Conservation (phyloP, 2,329 filamentous ascomycete genomes). For the Paraconiothyrium sp. region DNA sequence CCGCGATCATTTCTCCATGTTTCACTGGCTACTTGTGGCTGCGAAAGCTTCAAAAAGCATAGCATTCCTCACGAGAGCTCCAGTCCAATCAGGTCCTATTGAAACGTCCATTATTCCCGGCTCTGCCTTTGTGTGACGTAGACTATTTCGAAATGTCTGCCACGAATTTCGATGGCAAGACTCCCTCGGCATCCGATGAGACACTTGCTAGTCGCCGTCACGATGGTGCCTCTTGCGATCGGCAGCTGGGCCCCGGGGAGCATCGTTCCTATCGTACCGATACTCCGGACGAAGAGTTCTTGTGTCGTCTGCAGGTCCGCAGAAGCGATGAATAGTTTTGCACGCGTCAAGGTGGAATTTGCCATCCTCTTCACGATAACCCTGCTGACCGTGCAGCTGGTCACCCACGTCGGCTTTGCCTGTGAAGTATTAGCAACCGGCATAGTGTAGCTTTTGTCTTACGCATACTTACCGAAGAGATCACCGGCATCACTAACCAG, state of each 20-base stretch:
- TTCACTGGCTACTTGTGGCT: too few relatives aligned
- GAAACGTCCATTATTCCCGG: too few relatives aligned
- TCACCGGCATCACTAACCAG: constrained; percentile 34
- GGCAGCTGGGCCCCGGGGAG: background rate
- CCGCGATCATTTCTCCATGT: too few relatives aligned
- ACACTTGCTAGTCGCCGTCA: background rate
- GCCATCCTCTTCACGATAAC: constrained; percentile 16
- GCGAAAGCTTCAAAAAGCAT: too few relatives aligned
- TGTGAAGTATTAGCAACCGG: constrained; percentile 6
- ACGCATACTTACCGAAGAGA: constrained; percentile 29
- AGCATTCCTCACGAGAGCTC: too few relatives aligned
- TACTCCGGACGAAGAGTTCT: constrained; percentile 15
- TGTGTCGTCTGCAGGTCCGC: constrained; percentile 26
- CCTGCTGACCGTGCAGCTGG: constrained; percentile 29
- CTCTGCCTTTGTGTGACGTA: too few relatives aligned
- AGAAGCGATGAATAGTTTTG: constrained; percentile 3
- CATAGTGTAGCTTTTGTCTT: background rate
- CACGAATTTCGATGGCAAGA: background rate
- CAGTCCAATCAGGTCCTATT: too few relatives aligned
- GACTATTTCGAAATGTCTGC: too few relatives aligned
- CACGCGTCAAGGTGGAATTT: constrained; percentile 20
- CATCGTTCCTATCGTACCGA: background rate
- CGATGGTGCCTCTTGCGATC: constrained; percentile 2
- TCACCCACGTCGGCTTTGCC: constrained; percentile 32
- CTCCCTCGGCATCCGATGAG: background rate